Conservation (phyloP, 2,329 filamentous ascomycete species). For the Diaporthe sp. region DNA sequence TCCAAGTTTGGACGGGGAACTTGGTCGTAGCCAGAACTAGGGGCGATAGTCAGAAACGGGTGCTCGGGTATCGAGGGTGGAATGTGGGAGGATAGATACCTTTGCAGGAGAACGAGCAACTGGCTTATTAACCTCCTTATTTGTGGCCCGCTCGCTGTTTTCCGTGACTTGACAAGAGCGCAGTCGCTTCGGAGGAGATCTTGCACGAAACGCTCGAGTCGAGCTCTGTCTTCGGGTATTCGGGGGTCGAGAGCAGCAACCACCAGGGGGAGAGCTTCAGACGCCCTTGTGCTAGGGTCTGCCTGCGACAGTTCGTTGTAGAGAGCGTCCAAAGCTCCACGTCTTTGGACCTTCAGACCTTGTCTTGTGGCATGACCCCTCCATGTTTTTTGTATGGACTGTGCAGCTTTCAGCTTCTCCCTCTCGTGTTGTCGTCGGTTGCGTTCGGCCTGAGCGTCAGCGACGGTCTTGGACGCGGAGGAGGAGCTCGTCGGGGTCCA, state of each 20-base stretch:
- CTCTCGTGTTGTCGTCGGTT: slow-evolving; percentile 84
- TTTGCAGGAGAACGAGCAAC: slow-evolving; percentile 52
- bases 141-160: slow-evolving; percentile 46
- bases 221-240: slow-evolving; percentile 59
- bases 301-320: slow-evolving; percentile 57
- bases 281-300: slow-evolving; percentile 52
- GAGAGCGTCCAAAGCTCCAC: slow-evolving; percentile 72
- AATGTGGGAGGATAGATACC: slow-evolving; percentile 38
- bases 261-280: slow-evolving; percentile 60
- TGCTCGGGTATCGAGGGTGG: not conserved
- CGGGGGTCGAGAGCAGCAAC: slow-evolving; percentile 62
- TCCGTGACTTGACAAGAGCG: slow-evolving; percentile 49
- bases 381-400: slow-evolving; percentile 84
- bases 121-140: slow-evolving; percentile 52
- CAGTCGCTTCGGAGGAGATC: slow-evolving; percentile 56
- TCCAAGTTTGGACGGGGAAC: slow-evolving; percentile 37
- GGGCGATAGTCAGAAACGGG: not conserved
- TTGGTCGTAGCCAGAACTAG: slow-evolving; percentile 20
- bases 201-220: slow-evolving; percentile 60
- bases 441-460: slow-evolving; percentile 88
- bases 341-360: slow-evolving; percentile 67
- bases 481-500: slow-evolving; percentile 69
- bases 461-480: slow-evolving; percentile 81
- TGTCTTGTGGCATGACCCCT: slow-evolving; percentile 78
- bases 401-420: slow-evolving; percentile 79